A percentile compares a stretch with the other conserved stretches of the same genome.
These are phyloP conservation scores for Aspergillus nidulans DNA, from an alignment of 495 filamentous ascomycete genomes.

Conservation along the genomic window DNA sequence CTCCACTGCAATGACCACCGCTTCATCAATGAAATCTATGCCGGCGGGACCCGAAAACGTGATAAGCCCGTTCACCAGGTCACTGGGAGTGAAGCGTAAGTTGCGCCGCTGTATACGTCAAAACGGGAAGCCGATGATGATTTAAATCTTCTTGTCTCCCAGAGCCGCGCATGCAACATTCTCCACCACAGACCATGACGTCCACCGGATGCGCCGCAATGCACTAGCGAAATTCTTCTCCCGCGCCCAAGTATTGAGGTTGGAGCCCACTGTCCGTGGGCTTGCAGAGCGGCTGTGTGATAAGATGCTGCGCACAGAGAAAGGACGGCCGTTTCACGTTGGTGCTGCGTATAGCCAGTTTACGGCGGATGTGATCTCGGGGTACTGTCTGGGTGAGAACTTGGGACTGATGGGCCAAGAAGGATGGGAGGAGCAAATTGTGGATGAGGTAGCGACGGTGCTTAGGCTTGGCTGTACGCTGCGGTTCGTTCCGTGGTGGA, in stretches of 20 bases:
- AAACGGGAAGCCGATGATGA: too few species aligned
- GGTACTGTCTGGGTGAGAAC: not conserved
- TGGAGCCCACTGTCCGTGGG: not conserved
- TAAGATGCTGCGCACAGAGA: not conserved
- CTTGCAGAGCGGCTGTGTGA: not conserved
- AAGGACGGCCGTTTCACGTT: not conserved
- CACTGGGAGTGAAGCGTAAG: not conserved
- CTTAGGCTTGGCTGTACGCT: not conserved
- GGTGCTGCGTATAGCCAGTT: not conserved
- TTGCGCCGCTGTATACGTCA: too few species aligned
- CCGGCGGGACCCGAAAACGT: not conserved
- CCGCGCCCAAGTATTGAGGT: not conserved
- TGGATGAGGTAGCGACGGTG: not conserved
- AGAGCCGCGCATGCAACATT: not conserved
- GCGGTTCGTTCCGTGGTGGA: not conserved
- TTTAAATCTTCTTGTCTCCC: too few species aligned
- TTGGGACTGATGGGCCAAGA: not conserved
- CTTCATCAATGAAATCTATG: not conserved
- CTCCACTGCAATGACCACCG: not conserved
- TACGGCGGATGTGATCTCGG: not conserved
- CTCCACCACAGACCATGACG: not conserved
- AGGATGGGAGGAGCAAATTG: not conserved
- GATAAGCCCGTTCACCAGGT: not conserved
- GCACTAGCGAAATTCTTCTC: not conserved
- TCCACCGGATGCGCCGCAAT: not conserved